phyloP scores from a whole-genome alignment of 2,329 filamentous ascomycete genomes.

The Trichoderma arundinaceum region DNA sequence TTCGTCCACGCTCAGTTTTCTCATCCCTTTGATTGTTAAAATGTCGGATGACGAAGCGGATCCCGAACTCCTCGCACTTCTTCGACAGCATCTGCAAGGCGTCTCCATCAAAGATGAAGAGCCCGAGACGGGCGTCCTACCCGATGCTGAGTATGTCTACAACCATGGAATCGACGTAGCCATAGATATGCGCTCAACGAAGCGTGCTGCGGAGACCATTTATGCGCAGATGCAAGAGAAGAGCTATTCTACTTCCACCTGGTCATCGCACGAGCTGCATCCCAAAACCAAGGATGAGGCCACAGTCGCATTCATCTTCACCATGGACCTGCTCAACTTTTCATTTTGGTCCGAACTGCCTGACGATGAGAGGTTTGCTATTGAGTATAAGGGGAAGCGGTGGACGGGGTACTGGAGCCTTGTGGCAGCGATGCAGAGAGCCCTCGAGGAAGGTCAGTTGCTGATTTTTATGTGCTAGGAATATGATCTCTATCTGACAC shows the following conservation, averaged over 20 bases:
- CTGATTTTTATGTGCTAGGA: not conserved
- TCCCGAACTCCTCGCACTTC: conserved; percentile 81
- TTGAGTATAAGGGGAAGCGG: conserved; percentile 77
- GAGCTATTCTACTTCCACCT: conserved; percentile 80
- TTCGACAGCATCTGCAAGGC: conserved; percentile 77
- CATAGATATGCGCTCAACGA: conserved; percentile 80
- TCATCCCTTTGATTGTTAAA: not conserved
- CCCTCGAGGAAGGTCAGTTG: conserved; percentile 75
- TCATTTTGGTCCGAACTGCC: conserved; percentile 86
- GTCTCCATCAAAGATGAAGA: conserved; percentile 60
- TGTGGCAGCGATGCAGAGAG: conserved; percentile 84
- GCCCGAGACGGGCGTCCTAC: conserved; percentile 80
- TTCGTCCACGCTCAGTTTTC: not conserved
- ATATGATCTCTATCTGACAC: not conserved
- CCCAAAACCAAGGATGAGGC: conserved; percentile 79
- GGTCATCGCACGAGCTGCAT: conserved; percentile 89
- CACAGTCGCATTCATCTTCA: conserved; percentile 91
- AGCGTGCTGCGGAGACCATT: conserved; percentile 79
- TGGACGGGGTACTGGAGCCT: conserved; percentile 98
- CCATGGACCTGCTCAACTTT: conserved; percentile 96
- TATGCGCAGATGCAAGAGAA: conserved; percentile 82
- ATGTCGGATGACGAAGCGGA: conserved; percentile 96
- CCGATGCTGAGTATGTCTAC: conserved; percentile 83
- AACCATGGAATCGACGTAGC: conserved; percentile 94
- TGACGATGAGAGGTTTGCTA: conserved; percentile 76